These are phyloP conservation scores for Auriculariales sp. DNA, from an alignment of 768 basidiomycete genomes.

Conservation along the genomic window DNA sequence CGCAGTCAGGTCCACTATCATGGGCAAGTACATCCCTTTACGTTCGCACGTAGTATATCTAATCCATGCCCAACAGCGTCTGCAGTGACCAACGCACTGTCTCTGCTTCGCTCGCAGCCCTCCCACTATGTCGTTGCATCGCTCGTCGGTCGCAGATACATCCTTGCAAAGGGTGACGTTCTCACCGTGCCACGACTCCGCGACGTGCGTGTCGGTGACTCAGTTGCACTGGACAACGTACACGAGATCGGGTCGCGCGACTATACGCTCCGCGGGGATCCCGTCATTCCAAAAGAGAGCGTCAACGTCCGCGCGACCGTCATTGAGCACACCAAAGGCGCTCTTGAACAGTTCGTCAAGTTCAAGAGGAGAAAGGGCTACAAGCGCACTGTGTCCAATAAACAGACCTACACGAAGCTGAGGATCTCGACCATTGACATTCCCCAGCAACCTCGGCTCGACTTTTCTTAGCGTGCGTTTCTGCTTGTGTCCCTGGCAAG, in stretches of 20 bases:
- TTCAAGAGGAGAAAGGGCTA: conserved; percentile 99
- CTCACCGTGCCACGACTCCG: conserved; percentile 88
- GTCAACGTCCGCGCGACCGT: conserved; percentile 79
- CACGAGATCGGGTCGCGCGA: conserved; percentile 93
- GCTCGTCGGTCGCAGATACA: conserved; percentile 75
- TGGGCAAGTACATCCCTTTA: no score
- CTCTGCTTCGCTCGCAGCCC: conserved; percentile 79
- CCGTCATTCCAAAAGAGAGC: conserved; percentile 45
- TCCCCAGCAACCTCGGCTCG: conserved; percentile 6
- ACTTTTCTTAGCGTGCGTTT: neutral
- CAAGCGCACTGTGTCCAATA: conserved; percentile 83
- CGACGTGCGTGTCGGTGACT: conserved; percentile 73
- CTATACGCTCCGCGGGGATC: conserved; percentile 75
- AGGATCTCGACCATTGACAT: conserved; percentile 73
- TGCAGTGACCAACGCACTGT: conserved; percentile 39
- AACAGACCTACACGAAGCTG: conserved; percentile 91
- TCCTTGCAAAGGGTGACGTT: conserved; percentile 79
- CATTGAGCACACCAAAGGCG: conserved; percentile 93
- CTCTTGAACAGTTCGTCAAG: conserved; percentile 85
- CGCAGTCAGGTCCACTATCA: no score
- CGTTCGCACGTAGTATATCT: no score
- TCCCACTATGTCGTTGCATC: conserved; percentile 85
- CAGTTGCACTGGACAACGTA: conserved; percentile 68
- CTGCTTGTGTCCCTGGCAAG: no score
- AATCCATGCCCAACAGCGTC: no score